Evolutionary conservation across 2,329 filamentous ascomycete genomes (phyloP), one percentile per base, ranked within the genome.

Genomic region (Fusarium liriodendri): DNA sequence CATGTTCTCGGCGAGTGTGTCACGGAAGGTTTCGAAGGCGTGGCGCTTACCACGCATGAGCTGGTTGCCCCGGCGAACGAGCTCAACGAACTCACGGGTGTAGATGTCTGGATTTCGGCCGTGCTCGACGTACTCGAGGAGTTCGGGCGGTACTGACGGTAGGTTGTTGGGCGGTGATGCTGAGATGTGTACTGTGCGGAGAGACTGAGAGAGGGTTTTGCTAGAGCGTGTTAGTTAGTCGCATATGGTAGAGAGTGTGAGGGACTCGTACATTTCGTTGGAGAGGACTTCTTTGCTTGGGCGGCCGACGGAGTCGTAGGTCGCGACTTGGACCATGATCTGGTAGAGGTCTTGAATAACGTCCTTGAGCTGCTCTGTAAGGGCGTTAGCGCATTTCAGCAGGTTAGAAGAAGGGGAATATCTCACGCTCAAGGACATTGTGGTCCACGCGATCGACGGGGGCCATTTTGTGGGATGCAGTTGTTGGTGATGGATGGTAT

Each of bases 51-150:
- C 91, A 76, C 88, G 86, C 84, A 92, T 87, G 70, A 91, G 84
- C 85, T 93, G 91, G 83, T 93, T 93, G 45, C 88, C 86, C 55
- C 90, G 85, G 64, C 91, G 84, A 27, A 91, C 90, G 62, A 91
- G 85, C 87, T 93, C 91, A 78, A 93, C 91, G 77, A 93, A 93
- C 84, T 93, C 91, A 78, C 91, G 87, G 64, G 91, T 93, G 85
- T 93, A 93, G 76, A 93, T 93, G 82, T 93, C 91, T 3, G 91
- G 91, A 84, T 93, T 93, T 60, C 91, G 90, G 52, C 91, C 91
- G 79, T 90, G 89, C 81, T 93, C 91, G 77, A 93, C 91, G 83
- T 93, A 93, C 78, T 90, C 85, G 69, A 93, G 86, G 14, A 93
- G 87, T 77, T 92, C 90, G 61, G 87, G 88, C 3, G 91, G 91